Base-by-base conservation (phyloP, 306 rosid genomes). In the Betula pendula region DNA sequence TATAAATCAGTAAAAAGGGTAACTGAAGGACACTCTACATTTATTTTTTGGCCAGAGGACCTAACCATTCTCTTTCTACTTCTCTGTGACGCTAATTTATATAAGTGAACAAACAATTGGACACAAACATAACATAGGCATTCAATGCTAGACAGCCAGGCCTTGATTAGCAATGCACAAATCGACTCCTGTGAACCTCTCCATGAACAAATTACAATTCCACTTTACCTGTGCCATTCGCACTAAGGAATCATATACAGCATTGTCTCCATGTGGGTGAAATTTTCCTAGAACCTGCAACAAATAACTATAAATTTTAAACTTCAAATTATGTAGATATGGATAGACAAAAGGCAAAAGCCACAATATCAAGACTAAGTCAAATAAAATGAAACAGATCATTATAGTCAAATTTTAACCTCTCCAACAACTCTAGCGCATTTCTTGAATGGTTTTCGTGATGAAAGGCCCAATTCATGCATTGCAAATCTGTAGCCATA, bases 371-470 rank as follows among this genome's bases (percentile, higher is more conserved):
- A 22, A 27, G 17, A 52, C 24, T 50, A 33, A 6, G 27, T 3
- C 33, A 14, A 19, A 40, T 4, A 56, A 24, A 75, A 35, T 43
- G 71, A 52, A 48, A 60, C 10, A 19, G 20, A 55, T 35, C 71
- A 79, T 25, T 27, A 29, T 20, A 27, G 74, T 70, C 45, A 75
- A 73, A 75, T 42, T 75, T 74, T 76, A 80, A 90, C 98, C 99
- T 95, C 99, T 88, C 99, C 99, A 83, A 95, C 99, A 74, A 95
- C 99, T 88, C 99, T 90, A 22, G 99, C 99, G 76, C 99, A 90
- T 89, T 95, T 95, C 96, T 86, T 91, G 87, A 90, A 95, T 2
- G 99, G 96, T 80, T 89, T 95, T 75, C 87, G 86, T 2, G 99
- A 95, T 25, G 92, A 74, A 79, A 95, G 92, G 42, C 99, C 95